Conservation (phyloP, 305 asterid genomes). For the Solanum hybrid region DNA sequence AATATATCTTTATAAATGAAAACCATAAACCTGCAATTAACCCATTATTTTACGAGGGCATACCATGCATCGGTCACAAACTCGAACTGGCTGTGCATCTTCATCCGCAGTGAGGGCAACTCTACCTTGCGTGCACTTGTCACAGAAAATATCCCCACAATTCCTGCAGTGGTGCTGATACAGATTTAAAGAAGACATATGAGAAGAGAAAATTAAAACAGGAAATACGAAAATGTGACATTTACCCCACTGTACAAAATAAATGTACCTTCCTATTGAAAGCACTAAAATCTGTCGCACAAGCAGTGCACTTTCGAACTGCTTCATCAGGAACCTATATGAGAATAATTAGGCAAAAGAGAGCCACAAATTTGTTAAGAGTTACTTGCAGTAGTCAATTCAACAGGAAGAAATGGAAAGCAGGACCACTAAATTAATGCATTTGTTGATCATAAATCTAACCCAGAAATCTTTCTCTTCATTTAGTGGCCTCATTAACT, state of each 20-base stretch:
- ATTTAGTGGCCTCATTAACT: conserved; percentile 58
- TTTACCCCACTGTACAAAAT: not conserved
- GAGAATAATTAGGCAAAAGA: conserved; percentile 9
- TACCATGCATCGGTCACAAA: conserved; percentile 94
- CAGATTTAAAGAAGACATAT: conserved; percentile 3
- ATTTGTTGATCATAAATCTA: conserved; percentile 13
- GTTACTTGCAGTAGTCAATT: not conserved
- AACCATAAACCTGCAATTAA: not conserved
- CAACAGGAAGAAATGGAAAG: not conserved
- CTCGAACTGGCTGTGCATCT: conserved; percentile 80
- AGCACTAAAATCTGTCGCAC: conserved; percentile 60
- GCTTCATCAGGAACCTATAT: conserved; percentile 85
- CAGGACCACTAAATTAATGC: not conserved
- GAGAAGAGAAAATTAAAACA: not conserved
- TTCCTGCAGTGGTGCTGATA: conserved; percentile 86
- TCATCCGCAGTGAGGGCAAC: conserved; percentile 70
- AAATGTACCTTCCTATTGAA: conserved; percentile 69
- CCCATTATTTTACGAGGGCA: not conserved
- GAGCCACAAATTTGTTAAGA: not conserved
- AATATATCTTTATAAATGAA: not conserved
- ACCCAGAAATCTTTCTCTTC: conserved; percentile 98
- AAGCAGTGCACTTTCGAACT: conserved; percentile 58
- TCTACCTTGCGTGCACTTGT: conserved; percentile 95
- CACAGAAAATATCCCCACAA: conserved; percentile 93
- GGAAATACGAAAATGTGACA: not conserved